Conservation (phyloP, 306 rosid species). For the Sphenostylis stenocarpa region DNA sequence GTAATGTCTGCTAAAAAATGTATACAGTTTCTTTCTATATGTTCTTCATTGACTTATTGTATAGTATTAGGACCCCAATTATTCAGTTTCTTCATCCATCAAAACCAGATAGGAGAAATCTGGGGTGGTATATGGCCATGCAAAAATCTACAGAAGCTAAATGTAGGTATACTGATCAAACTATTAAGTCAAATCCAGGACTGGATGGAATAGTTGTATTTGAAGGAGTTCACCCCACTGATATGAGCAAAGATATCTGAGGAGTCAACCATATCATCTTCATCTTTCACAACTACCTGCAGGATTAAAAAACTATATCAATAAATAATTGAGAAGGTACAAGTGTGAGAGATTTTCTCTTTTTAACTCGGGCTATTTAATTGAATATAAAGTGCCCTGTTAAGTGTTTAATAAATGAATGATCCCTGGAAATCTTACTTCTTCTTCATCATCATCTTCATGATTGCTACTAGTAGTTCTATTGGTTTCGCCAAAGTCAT, state of each 20-base stretch:
- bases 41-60: slow-evolving; percentile 50
- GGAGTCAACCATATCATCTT: slow-evolving; percentile 93
- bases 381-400: slow-evolving; percentile 3
- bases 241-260: slow-evolving; percentile 94
- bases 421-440: slow-evolving; percentile 41
- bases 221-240: slow-evolving; percentile 99
- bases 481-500: slow-evolving; percentile 68
- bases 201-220: slow-evolving; percentile 84
- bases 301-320: slow-evolving; percentile 19
- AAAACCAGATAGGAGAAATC: slow-evolving; percentile 37
- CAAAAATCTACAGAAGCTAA: slow-evolving; percentile 53
- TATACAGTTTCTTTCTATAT: slow-evolving; percentile 40
- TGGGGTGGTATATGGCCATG: slow-evolving; percentile 60
- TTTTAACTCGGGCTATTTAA: not conserved
- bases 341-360: not conserved
- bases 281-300: slow-evolving; percentile 91
- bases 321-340: not conserved
- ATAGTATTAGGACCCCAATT: slow-evolving; percentile 58
- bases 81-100: slow-evolving; percentile 47
- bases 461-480: slow-evolving; percentile 68
- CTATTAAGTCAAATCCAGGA: slow-evolving; percentile 70
- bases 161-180: slow-evolving; percentile 23
- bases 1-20: slow-evolving; percentile 51
- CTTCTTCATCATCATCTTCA: slow-evolving; percentile 86
- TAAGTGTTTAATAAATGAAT: not conserved